These are phyloP conservation scores for Acanthamoeba culbertsoni DNA, from an alignment of 208 protist genomes.

Conservation along the genomic window DNA sequence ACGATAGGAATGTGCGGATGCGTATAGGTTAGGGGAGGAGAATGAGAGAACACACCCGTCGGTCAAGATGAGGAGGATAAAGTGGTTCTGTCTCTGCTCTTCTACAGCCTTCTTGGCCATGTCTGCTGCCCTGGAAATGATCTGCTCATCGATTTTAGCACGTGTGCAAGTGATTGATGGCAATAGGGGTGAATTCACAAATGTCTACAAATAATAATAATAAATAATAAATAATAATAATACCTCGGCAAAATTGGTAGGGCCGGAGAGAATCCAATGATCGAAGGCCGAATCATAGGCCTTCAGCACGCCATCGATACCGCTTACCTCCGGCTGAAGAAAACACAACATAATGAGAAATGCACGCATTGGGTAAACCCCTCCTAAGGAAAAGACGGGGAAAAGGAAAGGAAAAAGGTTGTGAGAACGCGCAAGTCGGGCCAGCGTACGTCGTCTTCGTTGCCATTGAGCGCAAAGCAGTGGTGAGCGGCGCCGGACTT, in stretches of 20 bases:
- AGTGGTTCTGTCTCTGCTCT: not conserved
- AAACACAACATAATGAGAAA: too few relatives aligned
- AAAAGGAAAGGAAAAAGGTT: too few relatives aligned
- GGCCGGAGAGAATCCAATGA: slow-evolving; percentile 46
- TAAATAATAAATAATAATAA: not conserved
- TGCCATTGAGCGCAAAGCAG: slow-evolving; percentile 55
- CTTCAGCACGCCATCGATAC: slow-evolving; percentile 36
- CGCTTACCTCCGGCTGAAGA: slow-evolving; percentile 27
- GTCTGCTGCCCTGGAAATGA: not conserved
- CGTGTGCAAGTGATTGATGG: too few relatives aligned
- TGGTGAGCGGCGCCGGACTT: not conserved
- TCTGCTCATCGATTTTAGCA: not conserved
- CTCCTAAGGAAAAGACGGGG: too few relatives aligned
- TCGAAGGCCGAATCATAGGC: slow-evolving; percentile 37
- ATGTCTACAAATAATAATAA: not conserved
- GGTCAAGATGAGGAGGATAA: slow-evolving; percentile 34
- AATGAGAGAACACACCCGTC: slow-evolving; percentile 22
- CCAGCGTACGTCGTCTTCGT: slow-evolving; percentile 31
- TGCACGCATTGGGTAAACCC: too few relatives aligned
- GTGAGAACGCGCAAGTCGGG: too few relatives aligned
- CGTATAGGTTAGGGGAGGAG: not conserved
- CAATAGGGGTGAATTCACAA: not conserved
- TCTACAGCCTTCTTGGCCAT: not conserved
- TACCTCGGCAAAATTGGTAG: slow-evolving; percentile 60
- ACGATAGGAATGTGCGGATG: too few relatives aligned